Conservation (phyloP, 2,329 filamentous ascomycete genomes). For the Epichloe scottii region DNA sequence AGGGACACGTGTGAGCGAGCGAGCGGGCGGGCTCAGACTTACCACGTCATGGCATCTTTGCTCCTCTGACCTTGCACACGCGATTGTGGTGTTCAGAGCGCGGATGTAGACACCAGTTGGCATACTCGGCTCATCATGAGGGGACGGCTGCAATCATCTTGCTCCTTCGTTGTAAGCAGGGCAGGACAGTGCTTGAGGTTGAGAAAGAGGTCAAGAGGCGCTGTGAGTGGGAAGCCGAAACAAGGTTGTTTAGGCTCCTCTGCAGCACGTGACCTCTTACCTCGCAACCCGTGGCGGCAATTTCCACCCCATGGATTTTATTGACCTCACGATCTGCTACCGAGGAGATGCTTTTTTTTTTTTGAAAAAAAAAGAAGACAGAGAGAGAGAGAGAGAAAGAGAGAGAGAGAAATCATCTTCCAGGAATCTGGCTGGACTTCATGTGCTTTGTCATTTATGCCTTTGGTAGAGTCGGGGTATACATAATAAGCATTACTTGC, state of each 20-base stretch:
- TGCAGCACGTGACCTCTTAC: neutral
- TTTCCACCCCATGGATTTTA: neutral
- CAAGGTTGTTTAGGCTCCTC: neutral
- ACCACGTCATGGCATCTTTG: neutral
- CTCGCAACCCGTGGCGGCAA: neutral
- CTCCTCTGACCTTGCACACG: neutral
- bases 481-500: neutral
- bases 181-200: neutral
- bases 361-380: neutral
- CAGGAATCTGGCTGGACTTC: too few species aligned
- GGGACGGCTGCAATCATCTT: too few species aligned
- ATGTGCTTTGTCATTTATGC: neutral
- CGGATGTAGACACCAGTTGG: too few species aligned
- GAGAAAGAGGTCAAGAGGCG: neutral
- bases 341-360: too few species aligned
- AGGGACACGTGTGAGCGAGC: neutral
- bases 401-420: neutral
- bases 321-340: too few species aligned
- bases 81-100: too few species aligned
- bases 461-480: conserved; percentile 2
- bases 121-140: too few species aligned
- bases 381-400: neutral
- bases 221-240: neutral
- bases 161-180: too few species aligned
- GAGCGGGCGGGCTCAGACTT: neutral